Evolutionary conservation across 2,329 filamentous ascomycete species (phyloP), one percentile per base, ranked within the genome.

Genomic region (Fusarium floridanum): DNA sequence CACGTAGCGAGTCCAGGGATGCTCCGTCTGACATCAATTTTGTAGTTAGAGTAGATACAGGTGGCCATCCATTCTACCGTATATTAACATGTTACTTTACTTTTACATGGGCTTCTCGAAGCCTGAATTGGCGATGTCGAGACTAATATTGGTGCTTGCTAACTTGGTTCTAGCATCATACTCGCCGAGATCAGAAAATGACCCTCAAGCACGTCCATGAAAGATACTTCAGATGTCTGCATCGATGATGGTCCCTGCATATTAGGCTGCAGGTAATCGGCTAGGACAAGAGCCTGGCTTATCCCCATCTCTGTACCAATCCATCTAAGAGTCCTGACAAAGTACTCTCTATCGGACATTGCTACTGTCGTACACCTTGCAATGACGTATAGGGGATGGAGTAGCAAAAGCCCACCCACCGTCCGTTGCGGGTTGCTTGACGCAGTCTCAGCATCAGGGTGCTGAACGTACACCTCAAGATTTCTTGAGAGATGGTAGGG

Each of bases 141-240:
- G 43, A 48, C 5, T 17, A 10, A 8, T 10, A 22, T 37, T 22
- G 20, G n/a, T 16, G 20, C 5, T 34, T 34, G 32, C 53, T 48
- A 24, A 34, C 32, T 37, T n/a, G 55, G 32, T 16, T 57, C 55
- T 14, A 57, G 55, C 55, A 57, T 57, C 55, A 57, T 57, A 57
- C 55, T 57, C 5, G 55, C 55, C 11, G 55, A 57, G 5, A 57
- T 37, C 6, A 57, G 55, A 24, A 57, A 57, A 37, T 57, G 55
- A 2, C 55, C 32, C 20, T 57, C 55, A 24, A 57, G 55, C 8
- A 57, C 32, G 8, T 57, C 55, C 55, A 57, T 57, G 9, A 57
- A 57, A 16, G 55, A 17, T 37, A 57, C 32, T 37, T 20, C 55
- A 27, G 55, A 37, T 17, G 12, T 37, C 20, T 57, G 55, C 53